Evolutionary conservation across 2,329 filamentous ascomycete genomes (phyloP).

Genomic region (Claviceps pazoutovae): DNA sequence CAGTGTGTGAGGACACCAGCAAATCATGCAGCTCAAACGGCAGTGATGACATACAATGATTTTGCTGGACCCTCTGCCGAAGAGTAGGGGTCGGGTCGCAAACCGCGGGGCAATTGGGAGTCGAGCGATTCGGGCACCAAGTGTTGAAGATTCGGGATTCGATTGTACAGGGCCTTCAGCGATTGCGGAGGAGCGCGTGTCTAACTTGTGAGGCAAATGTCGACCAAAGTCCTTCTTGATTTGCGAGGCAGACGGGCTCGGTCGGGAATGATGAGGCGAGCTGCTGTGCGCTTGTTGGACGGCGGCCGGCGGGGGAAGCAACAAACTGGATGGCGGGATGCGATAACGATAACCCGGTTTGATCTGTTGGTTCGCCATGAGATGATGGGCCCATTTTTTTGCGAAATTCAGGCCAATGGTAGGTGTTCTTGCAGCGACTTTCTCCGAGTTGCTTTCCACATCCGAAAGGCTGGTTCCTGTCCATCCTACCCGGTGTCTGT

Average conservation of each 20-base stretch:
- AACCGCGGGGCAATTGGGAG: not conserved
- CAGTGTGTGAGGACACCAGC: not conserved
- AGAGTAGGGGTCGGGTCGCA: not conserved
- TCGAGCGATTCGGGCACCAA: not conserved
- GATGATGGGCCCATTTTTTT: not conserved
- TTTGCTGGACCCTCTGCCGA: conserved; percentile 1
- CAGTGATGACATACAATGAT: conserved; percentile 1
- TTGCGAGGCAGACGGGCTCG: conserved; percentile 1
- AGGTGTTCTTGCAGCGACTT: not conserved
- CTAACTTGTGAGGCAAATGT: not conserved
- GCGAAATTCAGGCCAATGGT: not conserved
- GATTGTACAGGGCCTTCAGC: not conserved
- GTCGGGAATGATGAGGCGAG: conserved; percentile 2
- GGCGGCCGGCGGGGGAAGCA: conserved; percentile 6
- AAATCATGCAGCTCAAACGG: not conserved
- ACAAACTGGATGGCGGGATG: conserved; percentile 17
- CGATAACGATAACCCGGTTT: conserved; percentile 26
- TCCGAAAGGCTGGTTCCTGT: too few species aligned
- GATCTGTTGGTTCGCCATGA: not conserved
- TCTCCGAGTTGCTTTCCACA: not conserved
- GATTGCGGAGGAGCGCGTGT: not conserved
- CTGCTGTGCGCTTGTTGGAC: conserved; percentile 9
- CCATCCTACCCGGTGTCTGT: not conserved
- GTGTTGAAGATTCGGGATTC: not conserved
- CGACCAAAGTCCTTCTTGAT: not conserved